Evolutionary conservation across 108 stramenopile genomes (phyloP), one percentile per base, ranked within the genome.

Genomic region (Pseudonitzschia pungens): DNA sequence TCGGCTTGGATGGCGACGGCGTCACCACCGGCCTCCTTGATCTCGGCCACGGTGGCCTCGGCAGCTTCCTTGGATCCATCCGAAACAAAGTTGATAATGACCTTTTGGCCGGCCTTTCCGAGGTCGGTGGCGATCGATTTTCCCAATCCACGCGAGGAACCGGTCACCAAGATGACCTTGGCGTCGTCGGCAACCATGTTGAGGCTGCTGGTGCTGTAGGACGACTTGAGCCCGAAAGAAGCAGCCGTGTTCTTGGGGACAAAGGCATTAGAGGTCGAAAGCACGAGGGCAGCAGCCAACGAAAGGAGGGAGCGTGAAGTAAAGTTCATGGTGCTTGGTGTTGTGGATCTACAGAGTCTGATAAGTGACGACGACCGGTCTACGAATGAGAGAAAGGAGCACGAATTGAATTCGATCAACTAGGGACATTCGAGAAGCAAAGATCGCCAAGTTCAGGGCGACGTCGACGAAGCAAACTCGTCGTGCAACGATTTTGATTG

Each of bases 111-210:
- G 18, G 71, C 64, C 40, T 83, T 82, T 68, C 94, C 97, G 65
- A 98, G 81, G 16, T 94, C 94, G 57, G 91, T 70, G 21, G 98
- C 98, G 83, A 97, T 97, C 21, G 98, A 82, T 44, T 81, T 81
- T 76, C 98, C 98, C 27, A 98, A 83, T 32, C 98, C 98, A 55
- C 97, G 90, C 31, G 92, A 94, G 28, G 96, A 92, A 67, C 97
- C 97, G 27, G 96, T 97, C n/a, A 96, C 96, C 50, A 96, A 75
- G 67, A 78, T 72, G 69, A 92, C 92, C 76, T 93, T 93, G 73
- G 92, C 88, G 72, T 90, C 85, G 32, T 91, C 89, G 41, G 89
- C 92, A 22, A 92, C 89, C 92, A 93, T 90, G 56, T 77, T 74
- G 27, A 92, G 74, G 59, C 77, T 74, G 54, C 74, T 70, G 73